A percentile compares a stretch with the other conserved stretches of the same genome.
Evolutionary conservation across 805 yeast species (phyloP).

Genomic region (Wickerhamomyces mucosus): DNA sequence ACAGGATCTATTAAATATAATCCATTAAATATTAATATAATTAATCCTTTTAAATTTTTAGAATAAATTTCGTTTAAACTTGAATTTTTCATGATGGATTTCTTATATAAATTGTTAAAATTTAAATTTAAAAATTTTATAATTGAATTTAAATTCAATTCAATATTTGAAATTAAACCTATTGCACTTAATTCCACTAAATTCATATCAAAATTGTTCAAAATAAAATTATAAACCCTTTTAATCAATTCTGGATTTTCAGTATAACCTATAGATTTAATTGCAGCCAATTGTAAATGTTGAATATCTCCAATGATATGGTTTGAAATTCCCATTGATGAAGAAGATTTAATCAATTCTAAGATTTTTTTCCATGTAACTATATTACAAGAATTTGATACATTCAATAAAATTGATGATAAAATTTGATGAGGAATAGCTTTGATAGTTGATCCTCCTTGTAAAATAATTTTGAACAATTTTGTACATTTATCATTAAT

Average conservation of each 20-base stretch:
- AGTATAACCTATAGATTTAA: conserved; percentile 45
- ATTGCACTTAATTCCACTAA: conserved; percentile 48
- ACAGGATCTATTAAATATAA: conserved; percentile 9
- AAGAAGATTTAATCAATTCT: conserved; percentile 42
- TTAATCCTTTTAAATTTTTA: conserved; percentile 21
- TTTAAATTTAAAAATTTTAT: background rate
- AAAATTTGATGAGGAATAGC: conserved; percentile 44
- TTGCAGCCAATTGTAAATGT: conserved; percentile 46
- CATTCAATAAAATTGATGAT: conserved; percentile 32
- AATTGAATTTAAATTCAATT: conserved; percentile 20
- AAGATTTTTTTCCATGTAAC: conserved; percentile 53
- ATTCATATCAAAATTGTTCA: conserved; percentile 44
- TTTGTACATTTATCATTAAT: conserved; percentile 25
- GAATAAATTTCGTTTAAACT: background rate
- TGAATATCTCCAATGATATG: conserved; percentile 14
- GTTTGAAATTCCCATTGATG: conserved; percentile 31
- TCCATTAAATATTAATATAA: conserved; percentile 25
- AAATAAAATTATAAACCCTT: conserved; percentile 48
- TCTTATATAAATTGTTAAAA: background rate
- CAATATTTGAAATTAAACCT: conserved; percentile 37
- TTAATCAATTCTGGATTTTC: conserved; percentile 34
- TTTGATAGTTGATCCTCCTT: conserved; percentile 34
- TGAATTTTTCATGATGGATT: background rate
- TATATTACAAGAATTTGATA: conserved; percentile 27
- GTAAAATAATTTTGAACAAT: conserved; percentile 38